These are phyloP conservation scores for Diplodia scrobiculata DNA, from an alignment of 2,329 filamentous ascomycete genomes.

Conservation along the genomic window DNA sequence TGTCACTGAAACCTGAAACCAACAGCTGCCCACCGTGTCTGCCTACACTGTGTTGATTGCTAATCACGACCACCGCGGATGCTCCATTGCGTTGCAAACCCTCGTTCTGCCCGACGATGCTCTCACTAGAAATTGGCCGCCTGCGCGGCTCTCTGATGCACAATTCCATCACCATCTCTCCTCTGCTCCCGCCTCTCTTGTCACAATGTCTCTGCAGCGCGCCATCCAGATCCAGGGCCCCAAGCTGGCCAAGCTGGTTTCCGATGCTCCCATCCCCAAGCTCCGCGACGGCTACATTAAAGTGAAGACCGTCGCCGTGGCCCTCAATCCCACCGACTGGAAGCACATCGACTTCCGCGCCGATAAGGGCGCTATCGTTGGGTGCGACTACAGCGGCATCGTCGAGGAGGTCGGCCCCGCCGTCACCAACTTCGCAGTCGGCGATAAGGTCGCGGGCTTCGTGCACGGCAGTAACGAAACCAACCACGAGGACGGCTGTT, in stretches of 20 bases:
- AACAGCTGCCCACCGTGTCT: too few relatives aligned
- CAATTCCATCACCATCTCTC: too few relatives aligned
- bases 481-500: slow-evolving; percentile 54
- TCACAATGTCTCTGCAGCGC: slow-evolving; percentile 59
- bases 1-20: too few relatives aligned
- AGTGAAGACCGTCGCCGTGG: slow-evolving; percentile 40
- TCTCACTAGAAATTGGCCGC: too few relatives aligned
- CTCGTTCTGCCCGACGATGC: too few relatives aligned
- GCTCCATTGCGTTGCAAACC: too few relatives aligned
- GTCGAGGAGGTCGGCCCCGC: slow-evolving; percentile 56
- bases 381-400: slow-evolving; percentile 57
- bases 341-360: slow-evolving; percentile 47
- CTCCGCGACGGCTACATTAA: slow-evolving; percentile 21
- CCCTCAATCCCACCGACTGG: slow-evolving; percentile 58
- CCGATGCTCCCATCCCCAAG: slow-evolving; percentile 29
- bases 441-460: slow-evolving; percentile 55
- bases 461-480: slow-evolving; percentile 50
- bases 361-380: slow-evolving; percentile 47
- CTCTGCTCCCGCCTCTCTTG: too few relatives aligned
- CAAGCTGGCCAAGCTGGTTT: slow-evolving; percentile 47
- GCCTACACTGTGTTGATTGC: too few relatives aligned
- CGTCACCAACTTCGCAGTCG: slow-evolving; percentile 52
- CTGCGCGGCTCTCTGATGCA: too few relatives aligned
- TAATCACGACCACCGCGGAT: too few relatives aligned
- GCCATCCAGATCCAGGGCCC: slow-evolving; percentile 36